These are phyloP conservation scores for Albophoma yamanashiensis DNA, from an alignment of 2,329 filamentous ascomycete genomes.

Conservation along the genomic window DNA sequence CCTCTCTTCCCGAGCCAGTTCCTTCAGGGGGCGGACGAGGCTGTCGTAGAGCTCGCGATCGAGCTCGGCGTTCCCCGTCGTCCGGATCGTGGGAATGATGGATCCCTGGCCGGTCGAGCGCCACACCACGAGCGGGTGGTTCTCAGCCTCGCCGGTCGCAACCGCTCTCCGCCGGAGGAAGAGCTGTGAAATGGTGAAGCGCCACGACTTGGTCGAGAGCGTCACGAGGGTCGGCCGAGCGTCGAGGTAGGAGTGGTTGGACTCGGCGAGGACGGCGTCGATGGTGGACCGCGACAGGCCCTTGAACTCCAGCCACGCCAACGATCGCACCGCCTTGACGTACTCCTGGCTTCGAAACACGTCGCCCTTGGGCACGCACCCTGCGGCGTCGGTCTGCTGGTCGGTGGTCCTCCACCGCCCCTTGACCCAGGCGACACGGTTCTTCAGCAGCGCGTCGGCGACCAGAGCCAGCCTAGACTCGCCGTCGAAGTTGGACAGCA, in stretches of 20 bases:
- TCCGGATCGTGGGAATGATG: constrained; percentile 49
- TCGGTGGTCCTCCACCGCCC: constrained; percentile 49
- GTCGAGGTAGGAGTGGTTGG: constrained; percentile 67
- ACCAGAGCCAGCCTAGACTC: constrained; percentile 69
- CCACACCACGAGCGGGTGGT: constrained; percentile 54
- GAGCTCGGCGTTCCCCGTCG: constrained; percentile 55
- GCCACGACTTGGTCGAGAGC: constrained; percentile 66
- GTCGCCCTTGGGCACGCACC: constrained; percentile 45
- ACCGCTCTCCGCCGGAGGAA: constrained; percentile 54
- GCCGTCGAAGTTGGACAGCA: constrained; percentile 63
- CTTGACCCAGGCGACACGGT: constrained; percentile 58
- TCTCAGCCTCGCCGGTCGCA: constrained; percentile 41
- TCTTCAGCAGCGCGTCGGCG: constrained; percentile 66
- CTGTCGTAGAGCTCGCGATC: constrained; percentile 49
- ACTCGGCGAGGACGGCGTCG: constrained; percentile 68
- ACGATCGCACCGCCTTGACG: constrained; percentile 54
- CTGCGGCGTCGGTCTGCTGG: constrained; percentile 19
- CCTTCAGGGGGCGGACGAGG: constrained; percentile 44
- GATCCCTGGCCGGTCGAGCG: constrained; percentile 43
- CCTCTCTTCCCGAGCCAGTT: constrained; percentile 28
- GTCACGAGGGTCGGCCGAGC: constrained; percentile 59
- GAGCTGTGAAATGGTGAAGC: constrained; percentile 61
- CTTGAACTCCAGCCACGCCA: constrained; percentile 66
- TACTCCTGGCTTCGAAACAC: constrained; percentile 59
- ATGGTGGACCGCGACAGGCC: constrained; percentile 63